Evolutionary conservation across 163 green algal genomes (phyloP), one percentile per base, ranked within the genome.

Genomic region (Prototheca wickerhamii): DNA sequence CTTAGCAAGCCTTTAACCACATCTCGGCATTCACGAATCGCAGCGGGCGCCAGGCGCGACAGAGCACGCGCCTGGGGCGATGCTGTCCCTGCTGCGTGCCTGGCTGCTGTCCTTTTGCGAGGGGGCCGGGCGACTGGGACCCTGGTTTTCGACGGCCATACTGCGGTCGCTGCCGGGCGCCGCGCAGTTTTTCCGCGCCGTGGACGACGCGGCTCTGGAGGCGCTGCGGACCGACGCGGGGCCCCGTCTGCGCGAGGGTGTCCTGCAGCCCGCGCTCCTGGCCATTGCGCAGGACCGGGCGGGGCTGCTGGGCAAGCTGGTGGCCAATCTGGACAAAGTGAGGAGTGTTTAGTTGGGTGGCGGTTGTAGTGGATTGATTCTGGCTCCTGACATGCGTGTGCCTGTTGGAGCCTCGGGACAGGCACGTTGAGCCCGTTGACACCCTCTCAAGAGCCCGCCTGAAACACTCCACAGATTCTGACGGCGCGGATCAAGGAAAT

Each of bases 81-180:
- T 20, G 4, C 4, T 17, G 25, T 46, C 49, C 30, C 4, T 61
- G 33, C 40, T 73, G 17, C 51, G 52, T 18, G 30, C 70, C 50
- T 77, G 70, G 70, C 35, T 77, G 44, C 60, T 64, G 6, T 60
- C 35, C 4, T 33, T 73, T 32, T 30, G 70, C 17, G 70, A 77
- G 42, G 15, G 33, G 0, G 65, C 51, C 8, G 30, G 26, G 2
- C 35, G 53, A 2, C 55, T 60, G n/a, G 53, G 65, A 25, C 26
- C 57, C 8, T 72, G 65, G 65, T 77, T 62, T 56, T 46, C 42
- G 18, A 71, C 40, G 50, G 50, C 30, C 40, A 43, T 57, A 30
- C 53, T 65, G 32, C 17, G 25, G 29, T 42, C 4, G 35, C 7
- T n/a, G 20, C 18, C 31, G 25, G 34, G 46, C 35, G 25, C 30